Evolutionary conservation across 805 yeast species (phyloP).

Genomic region (Starmera dryadoides): DNA sequence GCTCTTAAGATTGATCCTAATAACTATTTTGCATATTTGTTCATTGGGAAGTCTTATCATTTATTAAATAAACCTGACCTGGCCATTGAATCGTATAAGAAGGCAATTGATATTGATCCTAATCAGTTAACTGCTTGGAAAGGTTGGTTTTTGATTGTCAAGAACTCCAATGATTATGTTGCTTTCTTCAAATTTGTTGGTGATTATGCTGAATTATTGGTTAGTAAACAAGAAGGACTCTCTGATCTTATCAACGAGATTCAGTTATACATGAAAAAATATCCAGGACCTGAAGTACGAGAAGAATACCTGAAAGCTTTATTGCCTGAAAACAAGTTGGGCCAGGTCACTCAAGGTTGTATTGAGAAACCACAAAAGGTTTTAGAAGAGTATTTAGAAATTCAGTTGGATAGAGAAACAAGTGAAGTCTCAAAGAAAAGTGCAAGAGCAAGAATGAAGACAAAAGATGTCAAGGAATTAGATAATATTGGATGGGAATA

Average conservation of each 20-base stretch:
- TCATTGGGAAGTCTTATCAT: conserved; percentile 65
- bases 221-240: conserved; percentile 35
- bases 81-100: conserved; percentile 37
- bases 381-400: conserved; percentile 34
- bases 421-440: conserved; percentile 30
- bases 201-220: conserved; percentile 33
- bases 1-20: conserved; percentile 48
- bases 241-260: conserved; percentile 44
- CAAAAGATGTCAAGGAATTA: conserved; percentile 10
- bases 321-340: conserved; percentile 50
- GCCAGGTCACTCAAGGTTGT: conserved; percentile 41
- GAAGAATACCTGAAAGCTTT: conserved; percentile 42
- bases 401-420: conserved; percentile 33
- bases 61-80: conserved; percentile 27
- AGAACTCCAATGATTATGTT: conserved; percentile 28
- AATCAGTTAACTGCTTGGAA: conserved; percentile 68
- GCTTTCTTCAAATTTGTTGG: conserved; percentile 42
- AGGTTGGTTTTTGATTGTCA: conserved; percentile 53
- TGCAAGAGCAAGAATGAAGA: conserved; percentile 41
- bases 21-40: conserved; percentile 60
- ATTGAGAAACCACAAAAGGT: conserved; percentile 40
- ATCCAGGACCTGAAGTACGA: conserved; percentile 24
- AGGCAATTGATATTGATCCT: conserved; percentile 44
- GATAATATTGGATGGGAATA: conserved; percentile 40
- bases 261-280: conserved; percentile 34